These are phyloP conservation scores for Penicillium coffeae DNA, from an alignment of 495 filamentous ascomycete genomes.

Conservation along the genomic window DNA sequence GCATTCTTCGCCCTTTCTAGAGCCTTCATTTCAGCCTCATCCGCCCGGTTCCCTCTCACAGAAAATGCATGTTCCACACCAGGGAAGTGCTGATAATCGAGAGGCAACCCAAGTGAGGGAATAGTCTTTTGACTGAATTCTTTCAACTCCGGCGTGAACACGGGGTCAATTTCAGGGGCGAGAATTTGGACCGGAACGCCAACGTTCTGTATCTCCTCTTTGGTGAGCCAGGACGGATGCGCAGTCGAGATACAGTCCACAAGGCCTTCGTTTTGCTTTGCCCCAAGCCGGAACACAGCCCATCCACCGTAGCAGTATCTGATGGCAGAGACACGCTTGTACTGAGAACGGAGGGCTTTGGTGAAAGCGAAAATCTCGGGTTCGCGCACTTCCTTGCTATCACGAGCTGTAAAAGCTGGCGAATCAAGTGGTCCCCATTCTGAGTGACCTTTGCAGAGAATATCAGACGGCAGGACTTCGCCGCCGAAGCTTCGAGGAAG, in stretches of 20 bases:
- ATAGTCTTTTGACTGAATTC: conserved; percentile 37
- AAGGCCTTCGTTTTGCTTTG: conserved; percentile 28
- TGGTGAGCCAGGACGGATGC: conserved; percentile 49
- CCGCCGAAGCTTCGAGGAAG: conserved; percentile 25
- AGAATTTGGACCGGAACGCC: conserved; percentile 54
- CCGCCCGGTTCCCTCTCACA: conserved; percentile 38
- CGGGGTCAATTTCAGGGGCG: conserved; percentile 51
- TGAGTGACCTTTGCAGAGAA: conserved; percentile 28
- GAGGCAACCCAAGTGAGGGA: conserved; percentile 39
- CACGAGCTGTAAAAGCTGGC: conserved; percentile 24
- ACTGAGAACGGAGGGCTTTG: conserved; percentile 34
- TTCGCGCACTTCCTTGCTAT: conserved; percentile 45
- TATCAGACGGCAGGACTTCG: conserved; percentile 28
- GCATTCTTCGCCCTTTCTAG: conserved; percentile 16
- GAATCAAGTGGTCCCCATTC: conserved; percentile 37
- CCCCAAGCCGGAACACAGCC: conserved; percentile 25
- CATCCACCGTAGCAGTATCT: conserved; percentile 56
- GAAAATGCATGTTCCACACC: conserved; percentile 51
- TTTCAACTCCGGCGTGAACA: conserved; percentile 52
- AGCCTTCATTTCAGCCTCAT: conserved; percentile 18
- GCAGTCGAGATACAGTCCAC: conserved; percentile 53
- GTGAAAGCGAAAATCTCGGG: conserved; percentile 53
- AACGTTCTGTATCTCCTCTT: conserved; percentile 50
- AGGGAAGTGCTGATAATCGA: conserved; percentile 57
- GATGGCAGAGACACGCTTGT: conserved; percentile 48